Conservation (phyloP, 768 basidiomycete species). For the Naganishia friedmannii region DNA sequence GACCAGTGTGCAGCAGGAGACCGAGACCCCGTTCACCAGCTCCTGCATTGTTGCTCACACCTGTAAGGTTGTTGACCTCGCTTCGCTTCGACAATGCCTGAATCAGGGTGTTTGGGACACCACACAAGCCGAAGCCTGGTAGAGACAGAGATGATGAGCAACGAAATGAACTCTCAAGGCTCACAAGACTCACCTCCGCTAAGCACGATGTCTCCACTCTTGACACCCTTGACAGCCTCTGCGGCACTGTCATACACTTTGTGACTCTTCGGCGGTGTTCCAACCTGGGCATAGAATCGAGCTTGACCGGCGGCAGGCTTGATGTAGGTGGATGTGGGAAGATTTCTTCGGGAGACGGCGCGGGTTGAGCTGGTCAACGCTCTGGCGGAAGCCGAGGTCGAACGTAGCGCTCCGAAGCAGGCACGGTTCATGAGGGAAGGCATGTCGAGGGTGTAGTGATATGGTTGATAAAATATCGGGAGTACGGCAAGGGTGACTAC, state of each 20-base stretch:
- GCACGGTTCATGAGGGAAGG: conserved; percentile 19
- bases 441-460: neutral
- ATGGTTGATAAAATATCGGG: neutral
- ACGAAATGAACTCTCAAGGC: too few species aligned
- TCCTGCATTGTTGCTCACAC: conserved; percentile 82
- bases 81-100: conserved; percentile 69
- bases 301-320: conserved; percentile 3
- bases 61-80: conserved; percentile 66
- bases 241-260: conserved; percentile 79
- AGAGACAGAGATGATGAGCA: neutral
- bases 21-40: conserved; percentile 41
- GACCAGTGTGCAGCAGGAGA: conserved; percentile 68
- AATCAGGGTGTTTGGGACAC: conserved; percentile 88
- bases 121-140: conserved; percentile 81
- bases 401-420: neutral
- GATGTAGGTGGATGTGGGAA: conserved; percentile 8
- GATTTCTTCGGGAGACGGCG: conserved; percentile 9
- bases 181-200: conserved; percentile 67
- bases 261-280: conserved; percentile 28
- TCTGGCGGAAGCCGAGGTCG: conserved; percentile 8
- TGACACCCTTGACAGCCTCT: conserved; percentile 76
- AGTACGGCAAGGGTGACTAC: neutral
- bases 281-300: conserved; percentile 19
- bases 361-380: conserved; percentile 1
- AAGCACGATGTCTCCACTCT: conserved; percentile 72